Conservation (phyloP, 495 filamentous ascomycete genomes). For the Lepraria neglecta region DNA sequence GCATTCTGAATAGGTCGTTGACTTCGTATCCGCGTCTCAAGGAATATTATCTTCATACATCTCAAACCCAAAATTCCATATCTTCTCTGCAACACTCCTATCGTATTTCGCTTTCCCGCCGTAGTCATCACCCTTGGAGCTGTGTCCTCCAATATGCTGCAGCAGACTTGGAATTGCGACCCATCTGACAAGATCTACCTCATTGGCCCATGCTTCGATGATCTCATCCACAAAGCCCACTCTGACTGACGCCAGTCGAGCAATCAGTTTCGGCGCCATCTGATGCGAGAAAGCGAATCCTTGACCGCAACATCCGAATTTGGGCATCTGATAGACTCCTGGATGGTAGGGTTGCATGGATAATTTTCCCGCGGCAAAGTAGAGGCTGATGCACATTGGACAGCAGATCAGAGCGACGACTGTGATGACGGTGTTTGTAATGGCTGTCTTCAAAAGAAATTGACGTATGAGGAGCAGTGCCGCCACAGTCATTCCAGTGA, state of each 20-base stretch:
- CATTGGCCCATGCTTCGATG: constrained; percentile 37
- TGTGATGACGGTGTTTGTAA: constrained; percentile 30
- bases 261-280: constrained; percentile 27
- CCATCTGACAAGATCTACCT: constrained; percentile 28
- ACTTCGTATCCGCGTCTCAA: background rate
- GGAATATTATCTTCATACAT: constrained; percentile 4
- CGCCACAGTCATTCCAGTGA: constrained; percentile 25
- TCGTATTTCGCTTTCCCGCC: constrained; percentile 19
- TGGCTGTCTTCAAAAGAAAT: constrained; percentile 19
- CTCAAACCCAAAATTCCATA: constrained; percentile 29
- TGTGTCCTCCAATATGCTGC: constrained; percentile 35
- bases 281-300: constrained; percentile 33
- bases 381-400: constrained; percentile 34
- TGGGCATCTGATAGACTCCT: constrained; percentile 35
- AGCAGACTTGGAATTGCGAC: constrained; percentile 34
- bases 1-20: background rate
- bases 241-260: constrained; percentile 23
- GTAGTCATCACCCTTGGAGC: constrained; percentile 24
- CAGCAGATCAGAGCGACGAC: constrained; percentile 31
- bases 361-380: constrained; percentile 37
- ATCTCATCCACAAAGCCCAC: constrained; percentile 29
- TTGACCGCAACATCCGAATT: constrained; percentile 38
- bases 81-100: constrained; percentile 23
- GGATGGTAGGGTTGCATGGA: constrained; percentile 34
- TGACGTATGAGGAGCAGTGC: constrained; percentile 27